Evolutionary conservation across 78 protist genomes (phyloP), one percentile per base, ranked within the genome.

Genomic region (Dictyostelium brefeldianum): DNA sequence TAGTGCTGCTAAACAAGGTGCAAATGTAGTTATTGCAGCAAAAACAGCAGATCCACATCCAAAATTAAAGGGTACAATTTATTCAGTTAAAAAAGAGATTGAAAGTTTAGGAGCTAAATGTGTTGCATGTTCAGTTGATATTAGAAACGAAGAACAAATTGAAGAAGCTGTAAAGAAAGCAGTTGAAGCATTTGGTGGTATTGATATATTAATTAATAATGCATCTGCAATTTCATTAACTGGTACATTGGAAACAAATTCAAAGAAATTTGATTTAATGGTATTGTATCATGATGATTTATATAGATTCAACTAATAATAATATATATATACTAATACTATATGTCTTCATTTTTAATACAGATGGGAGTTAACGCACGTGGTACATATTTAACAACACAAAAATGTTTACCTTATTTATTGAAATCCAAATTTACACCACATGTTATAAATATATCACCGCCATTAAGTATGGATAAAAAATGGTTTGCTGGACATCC

Each of bases 121-220:
- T 56, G 53, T 87, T 14, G 92, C 96, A 31, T 81, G 81, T 14
- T 51, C 64, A 1, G 67, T 74, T 36, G 98, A 97, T 79, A 89
- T 97, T 27, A 78, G 98, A 73, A 29, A 43, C 64, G 97, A 97
- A 53, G 81, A 87, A 29, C 92, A 87, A 41, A 89, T 97, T 43
- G 87, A 84, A 53, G 78, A 2, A n/a, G 97, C 98, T n/a, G 96
- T 97, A 51, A 56, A 82, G 31, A 31, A 47, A 22, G 97, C 96
- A 20, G 97, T 95, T 29, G 77, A 81, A 27, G 57, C 56, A 65
- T 97, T 96, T 65, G 97, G 97, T 47, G 97, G 98, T 67, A 94
- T 97, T 17, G 98, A 97, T 89, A 90, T 96, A n/a, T 69, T 96
- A 25, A 87, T 97, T 57, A 97, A 97, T 95, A 97, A 97, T 41